Percentiles rank a stretch among this genome's conserved stretches.
Evolutionary conservation across 2,329 filamentous ascomycete species (phyloP).

Genomic region (Clonostachys sp.): DNA sequence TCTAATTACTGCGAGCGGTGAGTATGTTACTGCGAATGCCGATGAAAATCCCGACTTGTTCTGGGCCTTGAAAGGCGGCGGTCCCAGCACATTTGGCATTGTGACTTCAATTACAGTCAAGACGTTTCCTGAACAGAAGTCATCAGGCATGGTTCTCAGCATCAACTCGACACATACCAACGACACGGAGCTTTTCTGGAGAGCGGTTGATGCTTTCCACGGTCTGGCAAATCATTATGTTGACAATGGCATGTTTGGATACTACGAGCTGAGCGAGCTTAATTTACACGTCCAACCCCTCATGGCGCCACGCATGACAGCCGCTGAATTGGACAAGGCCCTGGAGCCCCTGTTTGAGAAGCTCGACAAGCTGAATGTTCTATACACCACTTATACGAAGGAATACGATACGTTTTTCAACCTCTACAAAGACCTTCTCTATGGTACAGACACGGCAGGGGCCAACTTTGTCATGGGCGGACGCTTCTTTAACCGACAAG

Average conservation of each 20-base stretch:
- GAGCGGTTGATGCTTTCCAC: too few species aligned
- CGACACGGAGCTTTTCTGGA: conserved; percentile 18
- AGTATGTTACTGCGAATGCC: conserved; percentile 30
- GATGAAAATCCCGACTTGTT: conserved; percentile 43
- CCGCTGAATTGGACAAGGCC: neutral
- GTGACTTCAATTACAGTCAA: conserved; percentile 45
- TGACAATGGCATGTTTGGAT: too few species aligned
- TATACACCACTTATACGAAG: neutral
- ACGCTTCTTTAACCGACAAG: neutral
- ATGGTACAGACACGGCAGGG: neutral
- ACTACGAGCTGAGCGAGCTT: too few species aligned
- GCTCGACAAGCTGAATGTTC: neutral
- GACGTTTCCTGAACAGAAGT: conserved; percentile 24
- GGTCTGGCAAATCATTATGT: too few species aligned
- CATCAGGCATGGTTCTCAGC: conserved; percentile 12
- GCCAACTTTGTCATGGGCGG: neutral
- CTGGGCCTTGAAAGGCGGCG: conserved; percentile 50
- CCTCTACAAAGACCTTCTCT: neutral
- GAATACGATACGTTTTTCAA: neutral
- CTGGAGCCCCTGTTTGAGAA: neutral
- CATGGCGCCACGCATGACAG: neutral
- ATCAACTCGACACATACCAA: conserved; percentile 29
- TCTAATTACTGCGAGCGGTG: conserved; percentile 37
- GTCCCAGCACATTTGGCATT: conserved; percentile 46
- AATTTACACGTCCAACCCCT: neutral